These are phyloP conservation scores for Solanum hybrid DNA, from an alignment of 305 asterid species.

Conservation along the genomic window DNA sequence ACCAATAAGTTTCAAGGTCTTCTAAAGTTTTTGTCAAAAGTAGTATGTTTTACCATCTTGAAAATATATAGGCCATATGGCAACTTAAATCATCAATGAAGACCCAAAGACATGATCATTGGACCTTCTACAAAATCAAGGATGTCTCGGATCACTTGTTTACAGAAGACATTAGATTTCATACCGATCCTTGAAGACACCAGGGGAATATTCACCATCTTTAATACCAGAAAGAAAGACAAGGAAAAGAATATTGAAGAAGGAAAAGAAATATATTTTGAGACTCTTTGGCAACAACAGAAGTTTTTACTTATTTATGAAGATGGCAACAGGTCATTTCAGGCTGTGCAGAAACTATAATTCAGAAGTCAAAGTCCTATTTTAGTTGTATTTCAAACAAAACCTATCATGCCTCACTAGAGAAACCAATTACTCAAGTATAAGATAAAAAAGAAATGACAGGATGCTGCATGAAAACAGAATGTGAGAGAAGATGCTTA, in stretches of 20 bases:
- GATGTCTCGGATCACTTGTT: not conserved
- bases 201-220: not conserved
- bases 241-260: not conserved
- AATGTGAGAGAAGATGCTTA: not conserved
- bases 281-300: not conserved
- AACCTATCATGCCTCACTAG: not conserved
- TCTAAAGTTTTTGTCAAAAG: not conserved
- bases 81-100: not conserved
- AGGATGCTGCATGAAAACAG: not conserved
- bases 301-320: not conserved
- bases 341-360: not conserved
- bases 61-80: not conserved
- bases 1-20: not conserved
- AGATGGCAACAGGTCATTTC: not conserved
- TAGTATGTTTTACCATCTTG: not conserved
- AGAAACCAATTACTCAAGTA: not conserved
- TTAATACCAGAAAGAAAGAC: not conserved
- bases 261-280: not conserved
- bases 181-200: not conserved
- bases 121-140: not conserved
- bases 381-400: not conserved
- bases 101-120: not conserved
- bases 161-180: not conserved
- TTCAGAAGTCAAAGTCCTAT: not conserved
- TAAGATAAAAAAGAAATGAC: not conserved